A percentile compares a stretch with the other conserved stretches of the same genome.
Evolutionary conservation across 106 monocot genomes (phyloP).

Genomic region (Apostasia ramifera): DNA sequence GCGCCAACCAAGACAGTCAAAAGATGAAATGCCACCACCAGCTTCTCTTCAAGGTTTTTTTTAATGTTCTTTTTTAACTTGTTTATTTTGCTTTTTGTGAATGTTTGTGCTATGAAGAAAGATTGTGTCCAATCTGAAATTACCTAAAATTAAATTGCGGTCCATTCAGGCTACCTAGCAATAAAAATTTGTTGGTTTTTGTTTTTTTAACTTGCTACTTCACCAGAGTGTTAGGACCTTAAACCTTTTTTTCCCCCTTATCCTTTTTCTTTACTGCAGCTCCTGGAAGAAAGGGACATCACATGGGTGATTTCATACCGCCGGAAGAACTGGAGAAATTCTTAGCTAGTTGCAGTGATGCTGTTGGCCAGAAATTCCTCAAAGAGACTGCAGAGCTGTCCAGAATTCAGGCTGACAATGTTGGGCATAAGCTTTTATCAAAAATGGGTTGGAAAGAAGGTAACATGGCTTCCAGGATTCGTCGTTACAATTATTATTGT

Average conservation of each 20-base stretch:
- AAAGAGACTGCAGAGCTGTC: constrained; percentile 74
- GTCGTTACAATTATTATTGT: neutral
- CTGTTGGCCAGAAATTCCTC: constrained; percentile 52
- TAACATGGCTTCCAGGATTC: constrained; percentile 6
- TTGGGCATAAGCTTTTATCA: constrained; percentile 91
- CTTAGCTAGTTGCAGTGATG: constrained; percentile 74
- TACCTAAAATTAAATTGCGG: too few relatives aligned
- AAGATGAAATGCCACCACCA: constrained; percentile 99
- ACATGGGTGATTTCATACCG: constrained; percentile 98
- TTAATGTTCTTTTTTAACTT: neutral
- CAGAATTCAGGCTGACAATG: constrained; percentile 94
- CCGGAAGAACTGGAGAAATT: constrained; percentile 90
- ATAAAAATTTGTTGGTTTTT: too few relatives aligned
- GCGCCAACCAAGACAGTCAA: constrained; percentile 66
- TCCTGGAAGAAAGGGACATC: constrained; percentile 69
- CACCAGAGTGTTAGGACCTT: too few relatives aligned
- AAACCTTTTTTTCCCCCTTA: neutral
- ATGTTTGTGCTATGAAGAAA: too few relatives aligned
- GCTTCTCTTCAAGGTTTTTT: constrained; percentile 81
- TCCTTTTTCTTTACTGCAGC: constrained; percentile 12
- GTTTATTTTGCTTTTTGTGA: neutral
- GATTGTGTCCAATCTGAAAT: too few relatives aligned
- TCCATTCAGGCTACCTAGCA: too few relatives aligned
- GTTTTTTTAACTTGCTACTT: too few relatives aligned
- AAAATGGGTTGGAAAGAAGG: constrained; percentile 99